Evolutionary conservation across 768 basidiomycete genomes (phyloP), one percentile per base, ranked within the genome.

Genomic region (Boletus edulis): DNA sequence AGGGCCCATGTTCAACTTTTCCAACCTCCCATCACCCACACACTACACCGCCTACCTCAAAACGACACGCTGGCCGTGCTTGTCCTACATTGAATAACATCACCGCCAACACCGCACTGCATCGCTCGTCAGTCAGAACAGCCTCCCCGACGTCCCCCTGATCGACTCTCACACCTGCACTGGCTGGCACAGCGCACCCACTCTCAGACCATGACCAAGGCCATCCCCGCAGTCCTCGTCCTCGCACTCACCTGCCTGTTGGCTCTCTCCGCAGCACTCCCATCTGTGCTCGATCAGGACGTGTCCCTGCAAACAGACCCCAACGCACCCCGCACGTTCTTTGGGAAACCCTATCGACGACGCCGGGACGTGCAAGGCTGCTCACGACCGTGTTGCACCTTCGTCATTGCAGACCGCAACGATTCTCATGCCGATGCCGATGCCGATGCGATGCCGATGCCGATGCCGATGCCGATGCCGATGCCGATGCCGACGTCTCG

Each of bases 41-140:
- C 24, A 38, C 24, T 10, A 41, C 45, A 18, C 32, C 8, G 1
- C 31, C 34, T 12, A 14, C 15, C 27, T 43, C 4, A 53, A 51
- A 51, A n/a, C 45, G 20, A 60, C 54, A 55, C 66, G 57, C 62
- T 31, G 58, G 58, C 0, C 56, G 63, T 51, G 46, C 39, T 51
- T 27, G 2, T 49, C n/a, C 29, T 11, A 39, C 15, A 44, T 31
- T 18, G n/a, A 42, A 22, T 27, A 18, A 32, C 2, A 27, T 35
- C 29, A 1, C 22, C n/a, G 14, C 14, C 38, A 29, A 35, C 4
- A 43, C n/a, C 14, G 4, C 31, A 40, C 24, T 14, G 38, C 47
- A 43, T 35, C 17, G n/a, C 18, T n/a, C 46, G 32, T 42, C 14
- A 38, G 5, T 40, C 39, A 22, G 45, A 50, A 45, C 41, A 51